Percentiles rank a stretch among this genome's conserved stretches.
These are phyloP conservation scores for Chlamydomonas asymmetrica DNA, from an alignment of 139 green algal species.

Conservation along the genomic window DNA sequence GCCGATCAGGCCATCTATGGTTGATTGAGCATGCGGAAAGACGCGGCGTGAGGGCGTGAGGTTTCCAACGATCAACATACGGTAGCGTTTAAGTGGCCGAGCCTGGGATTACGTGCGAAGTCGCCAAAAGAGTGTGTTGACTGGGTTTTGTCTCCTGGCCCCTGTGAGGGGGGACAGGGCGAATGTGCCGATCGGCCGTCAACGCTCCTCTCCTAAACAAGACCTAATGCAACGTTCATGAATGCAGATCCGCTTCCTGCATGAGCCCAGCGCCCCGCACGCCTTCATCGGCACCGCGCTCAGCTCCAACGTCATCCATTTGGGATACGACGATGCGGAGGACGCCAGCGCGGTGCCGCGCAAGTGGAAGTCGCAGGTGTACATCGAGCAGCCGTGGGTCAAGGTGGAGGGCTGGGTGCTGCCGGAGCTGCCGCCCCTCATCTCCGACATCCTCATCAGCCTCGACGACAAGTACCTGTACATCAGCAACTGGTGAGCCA, in stretches of 20 bases:
- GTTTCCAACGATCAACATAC: neutral
- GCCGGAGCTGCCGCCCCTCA: slow-evolving; percentile 77
- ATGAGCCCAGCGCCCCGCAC: slow-evolving; percentile 66
- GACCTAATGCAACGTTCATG: too few relatives aligned
- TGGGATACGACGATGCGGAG: slow-evolving; percentile 46
- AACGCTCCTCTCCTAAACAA: too few relatives aligned
- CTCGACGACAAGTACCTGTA: slow-evolving; percentile 70
- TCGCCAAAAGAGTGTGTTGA: too few relatives aligned
- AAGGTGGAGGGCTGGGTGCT: slow-evolving; percentile 81
- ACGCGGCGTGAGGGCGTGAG: neutral
- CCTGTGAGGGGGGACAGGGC: too few relatives aligned
- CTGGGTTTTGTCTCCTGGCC: too few relatives aligned
- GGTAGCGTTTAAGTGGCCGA: too few relatives aligned
- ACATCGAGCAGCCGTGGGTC: slow-evolving; percentile 57
- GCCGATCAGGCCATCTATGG: too few relatives aligned
- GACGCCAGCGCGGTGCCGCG: too few relatives aligned
- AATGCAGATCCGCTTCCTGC: slow-evolving; percentile 71
- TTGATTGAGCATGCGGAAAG: neutral
- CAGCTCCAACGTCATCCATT: slow-evolving; percentile 74
- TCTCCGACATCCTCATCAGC: slow-evolving; percentile 87
- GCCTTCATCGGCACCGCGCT: slow-evolving; percentile 78
- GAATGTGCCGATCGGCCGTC: too few relatives aligned
- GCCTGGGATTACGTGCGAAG: too few relatives aligned
- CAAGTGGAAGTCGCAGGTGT: slow-evolving; percentile 33
- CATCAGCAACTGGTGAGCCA: slow-evolving; percentile 26